Conservation (phyloP, 106 monocot genomes). For the Dendrobium officinale region DNA sequence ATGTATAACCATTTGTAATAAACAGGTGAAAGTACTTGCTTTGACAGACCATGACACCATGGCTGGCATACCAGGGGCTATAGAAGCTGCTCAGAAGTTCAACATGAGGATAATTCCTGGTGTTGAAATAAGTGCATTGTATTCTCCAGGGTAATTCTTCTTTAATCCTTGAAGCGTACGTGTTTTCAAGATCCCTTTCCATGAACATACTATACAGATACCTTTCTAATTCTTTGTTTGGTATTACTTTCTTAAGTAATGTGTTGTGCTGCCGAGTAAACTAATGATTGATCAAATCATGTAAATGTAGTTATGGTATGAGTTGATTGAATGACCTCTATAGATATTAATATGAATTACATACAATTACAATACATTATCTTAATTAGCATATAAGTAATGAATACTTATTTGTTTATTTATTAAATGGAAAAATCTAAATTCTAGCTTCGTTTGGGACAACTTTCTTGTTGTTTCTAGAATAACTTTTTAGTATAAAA, state of each 20-base stretch:
- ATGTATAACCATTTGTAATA: slow-evolving; percentile 13
- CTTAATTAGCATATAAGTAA: not conserved
- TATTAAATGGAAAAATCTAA: not conserved
- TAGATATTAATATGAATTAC: not conserved
- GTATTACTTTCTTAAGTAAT: not conserved
- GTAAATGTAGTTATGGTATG: not conserved
- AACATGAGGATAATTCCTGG: slow-evolving; percentile 41
- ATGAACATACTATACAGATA: not conserved
- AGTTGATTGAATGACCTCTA: not conserved
- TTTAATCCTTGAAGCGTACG: not conserved
- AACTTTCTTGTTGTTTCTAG: too few relatives aligned
- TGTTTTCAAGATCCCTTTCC: not conserved
- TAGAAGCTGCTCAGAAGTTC: slow-evolving; percentile 30
- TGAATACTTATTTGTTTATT: not conserved
- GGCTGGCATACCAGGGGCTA: slow-evolving; percentile 39
- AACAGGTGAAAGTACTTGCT: slow-evolving; percentile 51
- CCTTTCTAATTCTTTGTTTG: not conserved
- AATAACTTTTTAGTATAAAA: too few relatives aligned
- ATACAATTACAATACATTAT: not conserved
- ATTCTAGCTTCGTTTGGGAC: too few relatives aligned
- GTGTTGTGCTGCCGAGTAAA: not conserved
- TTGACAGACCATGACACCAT: slow-evolving; percentile 54
- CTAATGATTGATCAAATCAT: not conserved
- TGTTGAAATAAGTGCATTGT: slow-evolving; percentile 40
- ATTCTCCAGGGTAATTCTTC: slow-evolving; percentile 27